Base-by-base conservation (phyloP, 2,329 filamentous ascomycete genomes). In the Aspergillus piperis region DNA sequence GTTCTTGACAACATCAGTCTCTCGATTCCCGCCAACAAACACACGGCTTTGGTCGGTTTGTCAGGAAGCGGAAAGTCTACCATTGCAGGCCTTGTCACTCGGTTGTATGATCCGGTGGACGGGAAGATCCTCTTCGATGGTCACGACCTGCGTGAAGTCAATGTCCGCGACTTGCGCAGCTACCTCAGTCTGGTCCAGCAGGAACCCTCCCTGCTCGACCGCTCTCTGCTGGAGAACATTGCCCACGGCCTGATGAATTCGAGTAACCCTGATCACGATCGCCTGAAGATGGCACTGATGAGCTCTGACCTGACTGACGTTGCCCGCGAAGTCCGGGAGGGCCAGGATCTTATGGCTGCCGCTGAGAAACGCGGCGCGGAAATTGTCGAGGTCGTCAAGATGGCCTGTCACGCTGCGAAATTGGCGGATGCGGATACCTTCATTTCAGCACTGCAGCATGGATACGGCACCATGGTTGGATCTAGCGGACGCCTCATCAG, bases 191-290 rank as follows among this genome's bases (percentile, higher is more conserved):
- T 71, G 23, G 68, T 70, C 2, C 69, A 74, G 58, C 67, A 96
- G 72, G 93, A 97, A 70, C 91, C 92, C 0, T 88, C 90, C 0
- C 82, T 96, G 0, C 96, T 96, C 71, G 87, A 87, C 57, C 91
- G 89, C 0, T 91, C 90, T 0, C 93, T 96, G 64, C 90, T 84
- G 71, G 85, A 90, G 51, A 96, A 96, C 74, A 95, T 97, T 54
- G 80, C 79, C 1, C 72, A 80, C 47, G 82, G 82, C 1, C 70
- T 84, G 11, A 72, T 80, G 71, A 66, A 85, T 57, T 72, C 71
- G 0, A 71, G 66, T 49, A 68, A 72, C 39, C 65, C 71, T 0
- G 59, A 17, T 17, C 70, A 73, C 55, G 59, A 53, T 4, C 84
- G 83, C 86, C 90, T 61, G 82, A 84, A 60, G 64, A 21, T 41